These are phyloP conservation scores for Magnaporthiopsis poae DNA, from an alignment of 2,329 filamentous ascomycete species.

Conservation along the genomic window DNA sequence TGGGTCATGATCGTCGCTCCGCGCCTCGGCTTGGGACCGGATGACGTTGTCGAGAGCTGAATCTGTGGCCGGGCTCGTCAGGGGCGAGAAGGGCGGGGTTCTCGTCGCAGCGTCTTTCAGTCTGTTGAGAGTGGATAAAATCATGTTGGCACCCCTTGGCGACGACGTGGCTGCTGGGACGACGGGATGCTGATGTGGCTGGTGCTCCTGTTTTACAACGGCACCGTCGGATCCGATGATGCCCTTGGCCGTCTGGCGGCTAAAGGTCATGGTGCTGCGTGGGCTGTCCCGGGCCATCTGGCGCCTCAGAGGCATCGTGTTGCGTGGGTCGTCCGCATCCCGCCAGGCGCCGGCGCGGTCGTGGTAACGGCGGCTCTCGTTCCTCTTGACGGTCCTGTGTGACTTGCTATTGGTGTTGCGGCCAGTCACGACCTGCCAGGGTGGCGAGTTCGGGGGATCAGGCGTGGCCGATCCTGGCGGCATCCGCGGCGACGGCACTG, in stretches of 20 bases:
- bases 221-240: not conserved
- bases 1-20: too few relatives aligned
- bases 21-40: conserved; percentile 11
- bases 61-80: conserved; percentile 8
- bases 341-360: conserved; percentile 37
- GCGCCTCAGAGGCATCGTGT: conserved; percentile 29
- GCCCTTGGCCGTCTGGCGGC: conserved; percentile 29
- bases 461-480: not conserved
- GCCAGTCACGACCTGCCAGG: conserved; percentile 3
- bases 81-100: conserved; percentile 22
- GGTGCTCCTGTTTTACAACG: not conserved
- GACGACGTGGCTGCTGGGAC: conserved; percentile 21
- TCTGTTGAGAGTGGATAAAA: conserved; percentile 32
- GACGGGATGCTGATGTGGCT: conserved; percentile 8
- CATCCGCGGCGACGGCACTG: conserved; percentile 9
- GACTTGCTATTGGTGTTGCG: not conserved
- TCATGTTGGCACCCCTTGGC: conserved; percentile 31
- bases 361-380: conserved; percentile 30
- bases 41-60: conserved; percentile 12
- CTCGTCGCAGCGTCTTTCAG: conserved; percentile 18
- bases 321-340: conserved; percentile 30
- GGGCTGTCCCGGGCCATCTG: conserved; percentile 30
- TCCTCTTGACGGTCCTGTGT: conserved; percentile 32
- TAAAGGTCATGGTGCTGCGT: conserved; percentile 31
- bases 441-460: not conserved